Evolutionary conservation across 2,329 filamentous ascomycete genomes (phyloP), one percentile per base, ranked within the genome.

Genomic region (Diaporthe humulicola): DNA sequence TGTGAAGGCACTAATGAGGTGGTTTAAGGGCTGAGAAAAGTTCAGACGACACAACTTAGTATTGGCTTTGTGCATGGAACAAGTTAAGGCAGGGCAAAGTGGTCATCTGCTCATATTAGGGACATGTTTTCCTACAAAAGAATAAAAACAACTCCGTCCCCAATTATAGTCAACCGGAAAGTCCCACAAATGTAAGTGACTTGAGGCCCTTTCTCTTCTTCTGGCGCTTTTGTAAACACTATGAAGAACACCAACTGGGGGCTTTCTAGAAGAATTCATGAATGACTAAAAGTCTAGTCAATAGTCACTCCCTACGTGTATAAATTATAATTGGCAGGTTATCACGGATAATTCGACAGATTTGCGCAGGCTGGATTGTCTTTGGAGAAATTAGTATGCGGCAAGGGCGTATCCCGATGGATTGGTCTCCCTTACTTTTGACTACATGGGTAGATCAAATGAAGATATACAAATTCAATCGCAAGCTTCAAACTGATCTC

Each of bases 261-360:
- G 25, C 28, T 19, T 1, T 7, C 3, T 19, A 9, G 17, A 1
- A 4, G 25, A 28, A 3, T 4, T 33, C 5, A 33, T 0, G 6
- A 17, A 5, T 15, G 17, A 33, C 52, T 19, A 50, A 10, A 15
- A 56, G 19, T 9, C 6, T 9, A 4, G 5, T 19, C n/a, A 5
- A 56, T 9, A 1, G 17, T 56, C 28, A 30, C 17, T 14, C 15
- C 10, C 28, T 9, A 10, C 17, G 12, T 33, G 9, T 36, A 4
- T 36, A n/a, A n/a, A 19, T 1, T 54, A 28, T 6, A 30, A 3
- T 30, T 54, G 52, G 14, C 52, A 19, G 30, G 6, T 22, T 56
- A 4, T 17, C 52, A 7, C 19, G 14, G 25, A 54, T 5, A 48
- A 12, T 56, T 9, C 50, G 14, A 28, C 50, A 8, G 9, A 12